Evolutionary conservation across 2,329 filamentous ascomycete genomes (phyloP).

Genomic region (Fusarium udum): DNA sequence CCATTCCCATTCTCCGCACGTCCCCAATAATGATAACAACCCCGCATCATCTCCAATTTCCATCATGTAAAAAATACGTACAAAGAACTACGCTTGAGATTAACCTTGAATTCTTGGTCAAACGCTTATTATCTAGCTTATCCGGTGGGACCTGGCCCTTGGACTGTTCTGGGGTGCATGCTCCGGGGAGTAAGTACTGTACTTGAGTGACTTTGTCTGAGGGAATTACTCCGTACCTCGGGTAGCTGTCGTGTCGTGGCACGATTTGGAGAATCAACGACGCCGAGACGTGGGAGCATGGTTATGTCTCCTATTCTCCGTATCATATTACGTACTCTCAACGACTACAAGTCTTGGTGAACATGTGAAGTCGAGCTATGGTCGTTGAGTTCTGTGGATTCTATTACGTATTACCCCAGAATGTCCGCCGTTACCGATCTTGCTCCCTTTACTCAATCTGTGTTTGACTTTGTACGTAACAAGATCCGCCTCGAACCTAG

Average conservation of each 20-base stretch:
- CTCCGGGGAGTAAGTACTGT: slow-evolving; percentile 28
- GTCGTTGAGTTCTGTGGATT: not conserved
- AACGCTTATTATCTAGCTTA: slow-evolving; percentile 13
- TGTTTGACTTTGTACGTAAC: slow-evolving; percentile 33
- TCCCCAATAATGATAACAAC: slow-evolving; percentile 26
- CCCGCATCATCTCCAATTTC: slow-evolving; percentile 38
- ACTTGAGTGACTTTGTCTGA: slow-evolving; percentile 24
- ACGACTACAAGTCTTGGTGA: not conserved
- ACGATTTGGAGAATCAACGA: slow-evolving; percentile 1
- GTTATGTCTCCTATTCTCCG: not conserved
- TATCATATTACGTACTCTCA: not conserved
- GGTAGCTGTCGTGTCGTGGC: not conserved
- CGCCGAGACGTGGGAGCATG: not conserved
- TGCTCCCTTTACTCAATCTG: not conserved
- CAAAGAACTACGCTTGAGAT: slow-evolving; percentile 26
- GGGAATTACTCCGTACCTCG: not conserved
- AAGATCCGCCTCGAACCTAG: not conserved
- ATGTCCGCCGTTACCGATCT: slow-evolving; percentile 3
- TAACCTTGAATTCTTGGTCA: slow-evolving; percentile 18
- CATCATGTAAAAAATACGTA: slow-evolving; percentile 42
- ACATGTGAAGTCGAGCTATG: not conserved
- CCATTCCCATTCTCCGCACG: slow-evolving; percentile 24
- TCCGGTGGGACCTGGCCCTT: slow-evolving; percentile 2
- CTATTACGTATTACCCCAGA: slow-evolving; percentile 4
- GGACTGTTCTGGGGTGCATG: slow-evolving; percentile 25